Evolutionary conservation across 371 early-diverging fungal species (phyloP).

Genomic region (Mucor piriformis): DNA sequence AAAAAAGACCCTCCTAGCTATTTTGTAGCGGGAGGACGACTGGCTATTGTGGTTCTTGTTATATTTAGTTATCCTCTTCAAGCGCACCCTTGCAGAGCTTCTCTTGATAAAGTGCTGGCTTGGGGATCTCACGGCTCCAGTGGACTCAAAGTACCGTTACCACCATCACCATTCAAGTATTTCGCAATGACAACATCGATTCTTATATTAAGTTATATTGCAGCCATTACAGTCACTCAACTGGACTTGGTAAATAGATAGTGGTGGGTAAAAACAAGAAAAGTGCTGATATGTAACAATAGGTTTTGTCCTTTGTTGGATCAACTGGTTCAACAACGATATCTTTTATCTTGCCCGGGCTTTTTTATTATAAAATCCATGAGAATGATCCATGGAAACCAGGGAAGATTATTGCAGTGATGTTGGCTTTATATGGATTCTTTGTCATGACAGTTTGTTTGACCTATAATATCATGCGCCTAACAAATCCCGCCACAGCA

Average conservation of each 20-base stretch:
- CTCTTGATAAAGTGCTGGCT: slow-evolving; percentile 80
- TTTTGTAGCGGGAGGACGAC: slow-evolving; percentile 83
- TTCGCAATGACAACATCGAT: slow-evolving; percentile 73
- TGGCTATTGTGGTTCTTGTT: slow-evolving; percentile 91
- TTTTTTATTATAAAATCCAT: slow-evolving; percentile 91
- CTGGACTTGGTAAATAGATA: slow-evolving; percentile 65
- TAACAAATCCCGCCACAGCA: slow-evolving; percentile 3
- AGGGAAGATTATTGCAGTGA: slow-evolving; percentile 54
- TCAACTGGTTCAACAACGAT: slow-evolving; percentile 98
- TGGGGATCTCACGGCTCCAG: slow-evolving; percentile 19
- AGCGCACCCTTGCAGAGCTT: slow-evolving; percentile 93
- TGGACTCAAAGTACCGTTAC: slow-evolving; percentile 35
- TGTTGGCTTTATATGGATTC: slow-evolving; percentile 59
- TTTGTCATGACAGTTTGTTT: slow-evolving; percentile 68
- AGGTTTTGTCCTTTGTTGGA: slow-evolving; percentile 93
- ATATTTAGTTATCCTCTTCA: slow-evolving; percentile 98
- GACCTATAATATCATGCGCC: slow-evolving; percentile 48
- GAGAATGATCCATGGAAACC: slow-evolving; percentile 60
- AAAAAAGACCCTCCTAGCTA: slow-evolving; percentile 63
- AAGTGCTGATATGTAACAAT: neutral
- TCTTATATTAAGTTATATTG: slow-evolving; percentile 68
- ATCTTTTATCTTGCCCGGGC: slow-evolving; percentile 96
- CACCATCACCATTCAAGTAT: slow-evolving; percentile 56
- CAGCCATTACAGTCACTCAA: slow-evolving; percentile 78
- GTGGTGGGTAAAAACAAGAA: neutral